Base-by-base conservation (phyloP, 331 rosid genomes). In the Stylosanthes scabra region DNA sequence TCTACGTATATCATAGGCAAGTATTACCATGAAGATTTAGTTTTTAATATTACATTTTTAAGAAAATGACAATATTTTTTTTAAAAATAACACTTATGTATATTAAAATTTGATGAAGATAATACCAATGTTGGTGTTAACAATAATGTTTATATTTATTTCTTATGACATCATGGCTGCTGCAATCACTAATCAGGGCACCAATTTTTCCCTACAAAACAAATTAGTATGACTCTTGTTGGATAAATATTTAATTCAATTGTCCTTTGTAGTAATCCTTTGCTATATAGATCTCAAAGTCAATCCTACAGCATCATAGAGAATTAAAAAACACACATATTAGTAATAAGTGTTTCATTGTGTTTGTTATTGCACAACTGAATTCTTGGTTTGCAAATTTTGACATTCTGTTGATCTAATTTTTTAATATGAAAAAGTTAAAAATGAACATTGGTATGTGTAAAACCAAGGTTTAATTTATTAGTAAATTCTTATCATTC, bases 91-190 rank as follows among this genome's bases (percentile, higher is more conserved):
- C 40, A 50, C 12, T 34, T 2, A 59, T 72, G 8, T 11, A 20
- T 57, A 62, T 8, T 71, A n/a, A n/a, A n/a, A n/a, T 39, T 0
- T 31, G 37, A 3, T 65, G 47, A 39, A 52, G 70, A 73, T 73
- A 74, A 73, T 51, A 12, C 20, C 52, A 5, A 72, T 6, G 49
- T 28, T 41, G 14, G 7, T 13, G 47, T 25, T 60, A 63, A 63
- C 34, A 51, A 52, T 27, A 15, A 3, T 7, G 10, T 11, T 70
- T 12, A 50, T 50, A 40, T 25, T 62, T 50, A 40, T 25, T 14
- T 75, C 13, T 2, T 9, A 11, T 74, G 72, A 74, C 63, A 68
- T 80, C 72, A 68, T 80, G 72, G 79, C 66, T 40, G 68, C 51
- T 72, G 63, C 58, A 11, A 64, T 78, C 74, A 63, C 46, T 42